Conservation (phyloP, 352 stramenopile genomes). For the Phytophthora pini region DNA sequence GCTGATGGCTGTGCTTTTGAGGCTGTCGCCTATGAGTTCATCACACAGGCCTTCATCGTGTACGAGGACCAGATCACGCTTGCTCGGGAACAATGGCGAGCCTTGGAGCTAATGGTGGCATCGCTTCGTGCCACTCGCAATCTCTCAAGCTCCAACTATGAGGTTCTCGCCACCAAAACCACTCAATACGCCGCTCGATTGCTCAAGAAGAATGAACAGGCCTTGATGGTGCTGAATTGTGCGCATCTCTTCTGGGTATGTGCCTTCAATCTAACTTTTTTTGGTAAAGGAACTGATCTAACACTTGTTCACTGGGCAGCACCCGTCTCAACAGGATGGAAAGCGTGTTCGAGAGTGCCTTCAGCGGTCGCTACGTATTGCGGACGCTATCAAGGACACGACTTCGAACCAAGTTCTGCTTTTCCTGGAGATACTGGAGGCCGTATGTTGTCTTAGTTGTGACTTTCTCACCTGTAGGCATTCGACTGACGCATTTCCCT, state of each 20-base stretch:
- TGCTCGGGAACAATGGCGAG: conserved; percentile 89
- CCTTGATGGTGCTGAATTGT: conserved; percentile 93
- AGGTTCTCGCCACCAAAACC: conserved; percentile 96
- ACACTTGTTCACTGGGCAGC: conserved; percentile 35
- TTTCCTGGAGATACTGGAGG: conserved; percentile 97
- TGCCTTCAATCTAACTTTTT: conserved; percentile 2
- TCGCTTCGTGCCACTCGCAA: conserved; percentile 83
- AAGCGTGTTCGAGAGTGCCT: conserved; percentile 97
- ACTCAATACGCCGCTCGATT: conserved; percentile 97
- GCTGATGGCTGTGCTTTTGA: conserved; percentile 87
- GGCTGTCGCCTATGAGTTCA: conserved; percentile 97
- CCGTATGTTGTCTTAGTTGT: conserved; percentile 44
- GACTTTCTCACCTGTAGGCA: not conserved
- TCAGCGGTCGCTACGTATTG: conserved; percentile 96
- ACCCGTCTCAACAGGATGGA: conserved; percentile 88
- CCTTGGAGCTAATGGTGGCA: conserved; percentile 91
- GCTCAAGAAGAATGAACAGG: conserved; percentile 97
- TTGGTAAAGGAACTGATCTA: not conserved
- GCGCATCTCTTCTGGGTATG: conserved; percentile 96
- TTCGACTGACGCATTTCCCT: conserved; percentile 1
- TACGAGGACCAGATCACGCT: conserved; percentile 97
- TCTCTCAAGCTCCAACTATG: conserved; percentile 92
- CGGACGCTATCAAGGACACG: conserved; percentile 82
- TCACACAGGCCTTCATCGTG: conserved; percentile 95
- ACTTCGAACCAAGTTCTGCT: conserved; percentile 91